Evolutionary conservation across 306 rosid genomes (phyloP).

Genomic region (Citrullus colocynthis): DNA sequence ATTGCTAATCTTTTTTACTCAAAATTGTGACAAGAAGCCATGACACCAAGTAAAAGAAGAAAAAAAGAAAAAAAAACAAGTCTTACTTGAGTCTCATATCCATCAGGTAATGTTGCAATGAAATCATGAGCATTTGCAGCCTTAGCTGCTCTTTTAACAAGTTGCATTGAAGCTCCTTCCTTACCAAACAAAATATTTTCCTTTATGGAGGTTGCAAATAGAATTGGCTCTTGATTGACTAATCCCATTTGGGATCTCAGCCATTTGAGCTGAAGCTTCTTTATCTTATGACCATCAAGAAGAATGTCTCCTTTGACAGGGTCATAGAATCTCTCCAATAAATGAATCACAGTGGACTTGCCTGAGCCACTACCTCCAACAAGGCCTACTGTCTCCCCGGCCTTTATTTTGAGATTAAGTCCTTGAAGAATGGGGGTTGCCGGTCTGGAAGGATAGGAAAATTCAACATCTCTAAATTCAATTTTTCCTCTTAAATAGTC

Average conservation of each 20-base stretch:
- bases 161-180: constrained; percentile 57
- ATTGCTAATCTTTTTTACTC: background rate
- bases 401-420: constrained; percentile 41
- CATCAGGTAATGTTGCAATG: constrained; percentile 43
- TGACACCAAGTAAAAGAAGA: constrained; percentile 7
- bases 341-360: constrained; percentile 61
- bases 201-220: constrained; percentile 68
- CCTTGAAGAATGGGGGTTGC: constrained; percentile 51
- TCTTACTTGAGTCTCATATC: constrained; percentile 62
- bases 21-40: background rate
- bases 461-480: constrained; percentile 41
- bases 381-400: constrained; percentile 55
- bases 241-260: constrained; percentile 70
- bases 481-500: constrained; percentile 39
- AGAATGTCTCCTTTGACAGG: constrained; percentile 47
- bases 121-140: constrained; percentile 81
- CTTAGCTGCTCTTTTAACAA: constrained; percentile 41
- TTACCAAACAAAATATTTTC: constrained; percentile 72
- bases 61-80: background rate
- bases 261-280: constrained; percentile 43
- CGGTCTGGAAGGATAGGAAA: constrained; percentile 70
- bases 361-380: constrained; percentile 90
- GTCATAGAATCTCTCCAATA: constrained; percentile 82
- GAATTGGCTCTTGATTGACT: constrained; percentile 75
- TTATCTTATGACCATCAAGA: constrained; percentile 52